These are phyloP conservation scores for Russula abietina DNA, from an alignment of 768 basidiomycete species.

Conservation along the genomic window DNA sequence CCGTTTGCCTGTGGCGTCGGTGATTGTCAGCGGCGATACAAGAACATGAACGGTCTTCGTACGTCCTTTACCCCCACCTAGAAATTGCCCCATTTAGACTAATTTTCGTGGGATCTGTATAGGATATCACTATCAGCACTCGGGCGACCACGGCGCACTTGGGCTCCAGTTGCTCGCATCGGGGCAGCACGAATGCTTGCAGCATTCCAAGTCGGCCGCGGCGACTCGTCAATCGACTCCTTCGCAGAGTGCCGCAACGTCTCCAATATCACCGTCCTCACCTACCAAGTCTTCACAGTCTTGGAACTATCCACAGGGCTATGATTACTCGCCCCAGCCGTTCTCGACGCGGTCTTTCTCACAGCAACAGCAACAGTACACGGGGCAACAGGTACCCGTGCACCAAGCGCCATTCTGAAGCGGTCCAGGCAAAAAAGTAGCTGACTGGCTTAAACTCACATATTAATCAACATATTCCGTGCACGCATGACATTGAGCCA, in stretches of 20 bases:
- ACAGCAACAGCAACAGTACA: slow-evolving; percentile 17
- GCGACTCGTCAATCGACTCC: slow-evolving; percentile 21
- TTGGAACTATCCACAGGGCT: slow-evolving; percentile 11
- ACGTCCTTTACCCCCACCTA: slow-evolving; percentile 21
- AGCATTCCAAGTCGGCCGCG: slow-evolving; percentile 27
- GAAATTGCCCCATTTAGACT: slow-evolving; percentile 13
- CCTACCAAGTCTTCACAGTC: slow-evolving; percentile 12
- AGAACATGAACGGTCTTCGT: slow-evolving; percentile 96
- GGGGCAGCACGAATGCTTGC: slow-evolving; percentile 57
- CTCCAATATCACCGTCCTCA: slow-evolving; percentile 5
- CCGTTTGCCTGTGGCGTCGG: slow-evolving; percentile 90
- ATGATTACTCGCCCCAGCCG: slow-evolving; percentile 12
- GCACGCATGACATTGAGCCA: neutral
- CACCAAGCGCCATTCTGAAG: slow-evolving; percentile 18
- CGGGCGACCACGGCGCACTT: slow-evolving; percentile 88
- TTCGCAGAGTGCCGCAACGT: neutral
- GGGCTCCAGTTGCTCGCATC: slow-evolving; percentile 79
- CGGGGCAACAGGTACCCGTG: slow-evolving; percentile 15
- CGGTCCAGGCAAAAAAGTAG: slow-evolving; percentile 15
- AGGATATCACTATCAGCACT: slow-evolving; percentile 93
- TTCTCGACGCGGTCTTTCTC: slow-evolving; percentile 12
- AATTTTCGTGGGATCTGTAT: neutral
- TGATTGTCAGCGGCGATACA: slow-evolving; percentile 82
- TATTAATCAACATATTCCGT: slow-evolving; percentile 1
- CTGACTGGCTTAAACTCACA: neutral